Conservation (phyloP, 305 asterid species). For the Solanum hybrid region DNA sequence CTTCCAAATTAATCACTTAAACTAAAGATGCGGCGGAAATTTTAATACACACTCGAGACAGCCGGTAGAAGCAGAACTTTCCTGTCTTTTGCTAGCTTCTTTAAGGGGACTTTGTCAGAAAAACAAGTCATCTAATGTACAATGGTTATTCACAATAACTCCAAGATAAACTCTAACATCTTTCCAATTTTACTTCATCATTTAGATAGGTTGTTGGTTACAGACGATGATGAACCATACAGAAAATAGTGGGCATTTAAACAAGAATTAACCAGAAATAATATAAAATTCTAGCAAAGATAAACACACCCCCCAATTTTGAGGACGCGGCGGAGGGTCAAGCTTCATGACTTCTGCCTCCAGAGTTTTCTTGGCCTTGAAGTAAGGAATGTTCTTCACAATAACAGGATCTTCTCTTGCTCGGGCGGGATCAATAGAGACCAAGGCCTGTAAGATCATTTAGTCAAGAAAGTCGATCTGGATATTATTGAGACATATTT, state of each 20-base stretch:
- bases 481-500: not conserved
- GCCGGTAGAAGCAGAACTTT: not conserved
- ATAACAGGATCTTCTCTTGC: slow-evolving; percentile 83
- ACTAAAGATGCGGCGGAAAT: not conserved
- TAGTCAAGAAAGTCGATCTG: not conserved
- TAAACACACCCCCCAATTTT: slow-evolving; percentile 76
- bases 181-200: not conserved
- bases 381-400: slow-evolving; percentile 70
- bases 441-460: slow-evolving; percentile 54
- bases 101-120: not conserved
- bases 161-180: not conserved
- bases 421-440: slow-evolving; percentile 82
- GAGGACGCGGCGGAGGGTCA: slow-evolving; percentile 81
- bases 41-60: not conserved
- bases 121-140: not conserved
- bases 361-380: slow-evolving; percentile 67
- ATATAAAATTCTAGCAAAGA: not conserved
- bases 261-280: not conserved
- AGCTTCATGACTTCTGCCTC: slow-evolving; percentile 92
- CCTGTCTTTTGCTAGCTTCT: not conserved
- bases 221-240: not conserved
- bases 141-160: not conserved
- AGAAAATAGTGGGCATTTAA: not conserved
- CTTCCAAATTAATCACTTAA: not conserved
- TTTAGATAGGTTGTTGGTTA: not conserved